phyloP scores from a whole-genome alignment of 148 eudicot genomes.

The Rhododendron ferrugineum region DNA sequence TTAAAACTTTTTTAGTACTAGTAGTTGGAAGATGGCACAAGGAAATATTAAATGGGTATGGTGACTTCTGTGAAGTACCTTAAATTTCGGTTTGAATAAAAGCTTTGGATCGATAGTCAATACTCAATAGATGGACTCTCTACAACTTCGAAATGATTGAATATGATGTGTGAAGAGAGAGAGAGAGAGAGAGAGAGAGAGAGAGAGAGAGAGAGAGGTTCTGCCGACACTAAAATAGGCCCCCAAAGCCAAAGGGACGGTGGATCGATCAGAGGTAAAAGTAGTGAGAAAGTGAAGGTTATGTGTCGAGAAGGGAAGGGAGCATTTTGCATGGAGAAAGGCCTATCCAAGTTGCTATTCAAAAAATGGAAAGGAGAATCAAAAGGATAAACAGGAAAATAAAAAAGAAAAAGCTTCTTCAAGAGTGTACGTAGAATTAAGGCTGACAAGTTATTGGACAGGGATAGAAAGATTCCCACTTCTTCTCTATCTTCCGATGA shows the following conservation, averaged over 20 bases:
- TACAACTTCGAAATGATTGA: conserved; percentile 2
- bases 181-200: neutral
- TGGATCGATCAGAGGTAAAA: neutral
- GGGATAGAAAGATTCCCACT: too few relatives aligned
- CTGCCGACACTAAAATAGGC: conserved; percentile 6
- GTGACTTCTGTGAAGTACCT: neutral
- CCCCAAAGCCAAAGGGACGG: neutral
- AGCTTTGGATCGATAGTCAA: neutral
- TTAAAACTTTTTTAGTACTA: neutral
- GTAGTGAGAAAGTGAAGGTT: neutral
- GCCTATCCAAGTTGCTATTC: too few relatives aligned
- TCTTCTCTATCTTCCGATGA: too few relatives aligned
- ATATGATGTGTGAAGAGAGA: neutral
- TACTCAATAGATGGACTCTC: neutral
- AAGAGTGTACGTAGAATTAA: too few relatives aligned
- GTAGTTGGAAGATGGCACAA: neutral
- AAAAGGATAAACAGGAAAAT: too few relatives aligned
- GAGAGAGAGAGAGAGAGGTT: neutral
- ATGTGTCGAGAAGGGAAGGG: neutral
- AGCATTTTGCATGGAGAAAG: too few relatives aligned
- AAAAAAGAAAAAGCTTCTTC: too few relatives aligned
- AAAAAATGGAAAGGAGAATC: too few relatives aligned
- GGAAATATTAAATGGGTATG: neutral
- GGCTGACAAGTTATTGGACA: too few relatives aligned
- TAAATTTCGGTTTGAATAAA: neutral